phyloP scores from a whole-genome alignment of 2,329 filamentous ascomycete species.

The Talaromyces piceae region DNA sequence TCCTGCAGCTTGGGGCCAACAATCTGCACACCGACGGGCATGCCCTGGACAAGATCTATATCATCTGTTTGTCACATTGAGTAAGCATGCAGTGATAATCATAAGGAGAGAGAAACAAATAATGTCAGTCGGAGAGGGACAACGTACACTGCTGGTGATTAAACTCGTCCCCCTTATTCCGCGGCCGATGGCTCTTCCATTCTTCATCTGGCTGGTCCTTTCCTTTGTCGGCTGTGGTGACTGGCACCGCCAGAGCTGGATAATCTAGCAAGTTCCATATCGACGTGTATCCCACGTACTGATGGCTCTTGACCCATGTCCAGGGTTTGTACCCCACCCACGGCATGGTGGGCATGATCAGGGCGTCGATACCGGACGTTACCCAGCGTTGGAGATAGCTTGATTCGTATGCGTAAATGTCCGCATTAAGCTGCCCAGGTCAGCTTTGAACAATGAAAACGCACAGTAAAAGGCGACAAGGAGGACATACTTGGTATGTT shows the following conservation, averaged over 20 bases:
- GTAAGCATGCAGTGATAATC: not conserved
- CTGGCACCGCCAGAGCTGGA: constrained; percentile 25
- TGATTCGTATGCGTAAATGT: constrained; percentile 23
- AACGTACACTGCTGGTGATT: constrained; percentile 27
- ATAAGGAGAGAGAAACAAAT: not conserved
- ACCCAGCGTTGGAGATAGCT: constrained; percentile 24
- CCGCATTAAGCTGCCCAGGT: constrained; percentile 16
- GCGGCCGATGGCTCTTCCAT: constrained; percentile 28
- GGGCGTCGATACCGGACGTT: constrained; percentile 23
- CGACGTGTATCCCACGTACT: constrained; percentile 28
- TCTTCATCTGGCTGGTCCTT: constrained; percentile 17
- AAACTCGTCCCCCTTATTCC: constrained; percentile 23
- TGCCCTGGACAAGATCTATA: constrained; percentile 23
- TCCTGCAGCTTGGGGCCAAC: constrained; percentile 27
- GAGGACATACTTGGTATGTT: constrained; percentile 19
- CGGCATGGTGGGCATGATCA: constrained; percentile 26
- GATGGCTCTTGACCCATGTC: constrained; percentile 27
- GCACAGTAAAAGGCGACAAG: not conserved
- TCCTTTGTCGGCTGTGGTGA: constrained; percentile 22
- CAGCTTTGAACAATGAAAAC: not conserved
- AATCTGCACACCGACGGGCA: constrained; percentile 29
- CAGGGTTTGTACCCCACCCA: constrained; percentile 26
- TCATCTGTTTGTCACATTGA: constrained; percentile 18
- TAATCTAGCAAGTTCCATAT: constrained; percentile 31
- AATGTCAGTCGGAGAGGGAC: not conserved